Base-by-base conservation (phyloP, 495 filamentous ascomycete species). In the Pyrenopolyporus hunteri region DNA sequence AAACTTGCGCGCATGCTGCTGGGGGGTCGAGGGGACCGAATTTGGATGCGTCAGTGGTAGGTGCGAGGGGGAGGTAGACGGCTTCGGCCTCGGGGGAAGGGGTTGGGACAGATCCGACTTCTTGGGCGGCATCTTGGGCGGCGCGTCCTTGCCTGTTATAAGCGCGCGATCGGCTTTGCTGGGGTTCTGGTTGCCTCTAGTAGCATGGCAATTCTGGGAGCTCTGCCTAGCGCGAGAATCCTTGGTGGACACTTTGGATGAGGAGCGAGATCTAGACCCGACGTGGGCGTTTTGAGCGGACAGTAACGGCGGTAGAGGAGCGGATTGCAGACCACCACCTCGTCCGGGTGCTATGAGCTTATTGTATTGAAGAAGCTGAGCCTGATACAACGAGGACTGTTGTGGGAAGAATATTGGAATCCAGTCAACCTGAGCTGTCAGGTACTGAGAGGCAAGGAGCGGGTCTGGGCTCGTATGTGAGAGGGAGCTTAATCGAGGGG, bases 21-120 rank as follows among this genome's bases (percentile, higher is more conserved):
- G 92, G 3, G 94, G 94, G 0, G 94, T 98, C 3, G 94, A 96
- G 0, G 94, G 94, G 16, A 98, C 87, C 13, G 94, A 98, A 69
- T 82, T 96, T 8, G 94, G 96, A 55, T 95, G 92, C 9, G 63
- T 55, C 44, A 67, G 61, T 39, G 68, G 61, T 39, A 64, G 56
- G 42, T 75, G 69, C 13, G 69, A 66, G 35, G 68, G 51, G 6
- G 57, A 58, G 1, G 68, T 47, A 31, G 71, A 74, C 40, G 64
- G 71, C 54, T 71, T 75, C 13, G 71, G 66, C 60, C 68, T 75
- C 39, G 63, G 45, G 10, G 74, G 57, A 26, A 69, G 61, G 28
- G 66, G 70, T 43, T 74, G 72, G 32, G 36, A 56, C 6, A 60
- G 43, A 17, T 73, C 71, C 4, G 66, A 43, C 44, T 78, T 82